These are phyloP conservation scores for Ceratobasidium sp. DNA, from an alignment of 1,284 basidiomycete genomes.

Conservation along the genomic window DNA sequence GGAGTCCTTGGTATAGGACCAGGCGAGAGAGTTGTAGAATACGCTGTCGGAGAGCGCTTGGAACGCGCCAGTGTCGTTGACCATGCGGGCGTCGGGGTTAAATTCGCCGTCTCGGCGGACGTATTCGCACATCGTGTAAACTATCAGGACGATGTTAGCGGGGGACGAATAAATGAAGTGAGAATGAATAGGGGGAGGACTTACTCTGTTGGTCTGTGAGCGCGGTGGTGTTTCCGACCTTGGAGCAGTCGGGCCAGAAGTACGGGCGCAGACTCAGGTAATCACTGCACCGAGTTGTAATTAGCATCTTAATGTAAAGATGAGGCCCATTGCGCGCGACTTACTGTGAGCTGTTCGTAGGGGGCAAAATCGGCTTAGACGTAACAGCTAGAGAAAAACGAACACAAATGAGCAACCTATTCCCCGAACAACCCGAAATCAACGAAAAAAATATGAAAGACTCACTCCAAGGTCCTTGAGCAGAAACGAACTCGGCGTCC, in stretches of 20 bases:
- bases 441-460: constrained; percentile 34
- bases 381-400: constrained; percentile 41
- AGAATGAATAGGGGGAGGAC: constrained; percentile 28
- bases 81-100: constrained; percentile 57
- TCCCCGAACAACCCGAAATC: background rate
- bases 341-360: constrained; percentile 51
- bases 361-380: constrained; percentile 55
- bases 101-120: constrained; percentile 54
- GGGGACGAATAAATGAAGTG: background rate
- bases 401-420: background rate
- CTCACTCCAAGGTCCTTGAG: constrained; percentile 69
- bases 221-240: constrained; percentile 49
- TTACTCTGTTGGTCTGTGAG: constrained; percentile 48
- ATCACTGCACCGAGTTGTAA: too few species aligned
- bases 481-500: constrained; percentile 63
- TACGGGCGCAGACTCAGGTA: constrained; percentile 50
- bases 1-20: constrained; percentile 54
- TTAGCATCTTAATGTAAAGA: too few species aligned
- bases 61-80: constrained; percentile 55
- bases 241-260: constrained; percentile 50
- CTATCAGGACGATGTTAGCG: background rate
- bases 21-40: constrained; percentile 56
- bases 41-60: constrained; percentile 55
- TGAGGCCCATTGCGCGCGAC: too few species aligned
- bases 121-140: constrained; percentile 31